Base-by-base conservation (phyloP, 2,329 filamentous ascomycete species). In the Fusarium mundagurra region DNA sequence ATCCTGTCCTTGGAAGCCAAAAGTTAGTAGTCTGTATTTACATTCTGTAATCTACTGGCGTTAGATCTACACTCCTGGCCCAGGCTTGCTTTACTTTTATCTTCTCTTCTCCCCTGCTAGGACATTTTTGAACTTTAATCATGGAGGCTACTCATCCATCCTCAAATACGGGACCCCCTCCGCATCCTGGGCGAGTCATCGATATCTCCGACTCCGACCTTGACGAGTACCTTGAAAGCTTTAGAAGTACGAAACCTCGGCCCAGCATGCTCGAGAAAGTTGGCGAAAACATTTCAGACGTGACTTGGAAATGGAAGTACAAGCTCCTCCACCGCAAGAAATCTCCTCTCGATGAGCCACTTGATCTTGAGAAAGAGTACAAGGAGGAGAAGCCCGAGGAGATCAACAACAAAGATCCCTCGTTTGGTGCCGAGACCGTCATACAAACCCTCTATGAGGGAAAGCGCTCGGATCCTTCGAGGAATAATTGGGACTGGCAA, bases 401-500 rank as follows among this genome's bases (percentile, higher is more conserved):
- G 2, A 68, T 69, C 12, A 31, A 27, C 38, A 45, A 67, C 59
- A 80, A 77, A 48, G 76, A 80, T 45, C 71, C 80, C 6, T 70
- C 66, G 6, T 79, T 82, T 33, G 82, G 81, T 22, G 66, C 72
- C 29, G 78, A 82, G 16, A 67, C 77, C 27, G 72, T 72, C 53
- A 77, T 84, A 70, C 84, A 85, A 77, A 84, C 80, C 6, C 72
- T 85, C 17, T 86, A 84, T 75, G 84, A 86, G 66, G 81, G 81
- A 13, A 77, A 75, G 39, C 74, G 78, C 41, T 79, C 77, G 13
- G 61, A 60, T 16, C 58, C 67, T 3, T 20, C 2, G 7, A 51
- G 47, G 16, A 34, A 43, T 17, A 36, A 69, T 45, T 83, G 77
- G 62, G 78, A 83, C 59, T 86, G 84, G 84, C 81, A 83, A 38